phyloP scores from a whole-genome alignment of 805 yeast genomes.

The Wickerhamiella alocasiicola region DNA sequence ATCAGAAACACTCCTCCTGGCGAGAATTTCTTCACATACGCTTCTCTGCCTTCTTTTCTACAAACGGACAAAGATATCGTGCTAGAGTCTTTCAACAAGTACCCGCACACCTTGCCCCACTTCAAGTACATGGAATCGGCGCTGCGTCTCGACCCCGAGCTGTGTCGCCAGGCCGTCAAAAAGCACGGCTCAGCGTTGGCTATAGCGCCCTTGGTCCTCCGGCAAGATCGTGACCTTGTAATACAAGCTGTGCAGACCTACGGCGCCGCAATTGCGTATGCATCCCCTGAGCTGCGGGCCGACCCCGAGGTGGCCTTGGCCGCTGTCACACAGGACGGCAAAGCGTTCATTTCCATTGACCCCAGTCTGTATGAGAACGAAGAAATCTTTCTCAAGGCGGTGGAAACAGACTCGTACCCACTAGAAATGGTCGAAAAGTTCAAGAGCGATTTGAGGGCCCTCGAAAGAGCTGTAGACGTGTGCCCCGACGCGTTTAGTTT shows the following conservation, averaged over 20 bases:
- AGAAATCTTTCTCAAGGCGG: neutral
- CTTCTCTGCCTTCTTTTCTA: neutral
- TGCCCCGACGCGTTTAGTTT: neutral
- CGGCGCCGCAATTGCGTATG: neutral
- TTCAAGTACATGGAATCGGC: neutral
- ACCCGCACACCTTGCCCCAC: conserved; percentile 1
- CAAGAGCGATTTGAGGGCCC: neutral
- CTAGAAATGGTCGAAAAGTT: neutral
- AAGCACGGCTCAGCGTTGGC: conserved; percentile 4
- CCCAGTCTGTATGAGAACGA: neutral
- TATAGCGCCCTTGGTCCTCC: neutral
- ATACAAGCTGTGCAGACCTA: neutral
- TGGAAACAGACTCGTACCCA: neutral
- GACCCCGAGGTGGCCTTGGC: neutral
- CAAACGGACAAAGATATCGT: conserved; percentile 6
- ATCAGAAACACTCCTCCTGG: neutral
- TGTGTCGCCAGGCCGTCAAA: neutral
- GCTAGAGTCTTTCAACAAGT: neutral
- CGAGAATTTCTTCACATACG: neutral
- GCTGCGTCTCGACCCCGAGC: neutral
- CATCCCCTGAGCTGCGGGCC: neutral
- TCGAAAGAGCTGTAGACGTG: neutral
- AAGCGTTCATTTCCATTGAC: neutral
- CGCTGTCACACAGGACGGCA: conserved; percentile 3
- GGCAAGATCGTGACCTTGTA: neutral